Conservation (phyloP, 2,329 filamentous ascomycete species). For the Alternaria postmessia region DNA sequence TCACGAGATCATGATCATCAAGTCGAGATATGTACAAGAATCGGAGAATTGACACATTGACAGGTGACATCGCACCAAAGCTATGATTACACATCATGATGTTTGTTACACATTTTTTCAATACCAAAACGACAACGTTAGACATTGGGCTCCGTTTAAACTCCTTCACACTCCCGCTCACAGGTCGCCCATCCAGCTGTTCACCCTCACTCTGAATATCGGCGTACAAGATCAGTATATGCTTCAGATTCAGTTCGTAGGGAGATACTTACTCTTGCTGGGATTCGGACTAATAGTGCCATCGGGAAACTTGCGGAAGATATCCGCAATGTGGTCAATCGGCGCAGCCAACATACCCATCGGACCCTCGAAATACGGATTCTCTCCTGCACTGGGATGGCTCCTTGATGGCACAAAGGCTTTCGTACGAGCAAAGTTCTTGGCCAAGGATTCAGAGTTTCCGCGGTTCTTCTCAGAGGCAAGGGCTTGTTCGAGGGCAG, state of each 20-base stretch:
- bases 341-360: conserved; percentile 64
- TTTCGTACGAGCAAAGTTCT: conserved; percentile 43
- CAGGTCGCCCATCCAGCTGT: neutral
- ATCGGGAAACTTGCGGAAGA: conserved; percentile 64
- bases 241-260: neutral
- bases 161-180: neutral
- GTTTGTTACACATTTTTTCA: too few relatives aligned
- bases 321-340: conserved; percentile 63
- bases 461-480: conserved; percentile 19
- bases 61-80: too few relatives aligned
- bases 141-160: neutral
- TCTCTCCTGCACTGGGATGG: conserved; percentile 53
- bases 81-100: too few relatives aligned
- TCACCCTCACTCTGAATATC: too few relatives aligned
- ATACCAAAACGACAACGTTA: neutral
- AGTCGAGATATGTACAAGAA: too few relatives aligned
- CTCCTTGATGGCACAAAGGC: conserved; percentile 40
- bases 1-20: too few relatives aligned
- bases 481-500: conserved; percentile 36
- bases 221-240: neutral
- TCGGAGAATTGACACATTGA: too few relatives aligned
- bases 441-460: conserved; percentile 37
- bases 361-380: conserved; percentile 65
- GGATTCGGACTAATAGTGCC: conserved; percentile 36
- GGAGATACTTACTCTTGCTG: conserved; percentile 23